phyloP scores from a whole-genome alignment of 1,139 yeast species.

The Hansenula sp. region DNA sequence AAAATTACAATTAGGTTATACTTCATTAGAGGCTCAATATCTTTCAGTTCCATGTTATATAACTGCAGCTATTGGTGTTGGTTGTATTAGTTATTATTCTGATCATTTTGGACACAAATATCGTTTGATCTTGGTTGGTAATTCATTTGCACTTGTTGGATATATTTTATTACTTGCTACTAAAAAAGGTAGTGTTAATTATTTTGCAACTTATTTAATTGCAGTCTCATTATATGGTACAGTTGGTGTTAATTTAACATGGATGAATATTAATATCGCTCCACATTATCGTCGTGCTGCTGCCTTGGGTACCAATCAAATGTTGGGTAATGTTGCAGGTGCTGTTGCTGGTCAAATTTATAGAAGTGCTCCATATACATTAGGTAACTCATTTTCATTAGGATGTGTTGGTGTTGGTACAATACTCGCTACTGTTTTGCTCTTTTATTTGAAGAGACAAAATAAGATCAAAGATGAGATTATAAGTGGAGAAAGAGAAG shows the following conservation, averaged over 20 bases:
- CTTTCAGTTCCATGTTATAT: slow-evolving; percentile 37
- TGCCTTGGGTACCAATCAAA: slow-evolving; percentile 35
- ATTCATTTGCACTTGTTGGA: slow-evolving; percentile 36
- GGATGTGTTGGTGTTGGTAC: slow-evolving; percentile 29
- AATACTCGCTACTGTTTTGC: slow-evolving; percentile 14
- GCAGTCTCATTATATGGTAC: slow-evolving; percentile 32
- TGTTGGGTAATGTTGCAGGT: slow-evolving; percentile 40
- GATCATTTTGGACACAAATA: slow-evolving; percentile 38
- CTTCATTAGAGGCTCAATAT: slow-evolving; percentile 33
- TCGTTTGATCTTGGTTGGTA: slow-evolving; percentile 39
- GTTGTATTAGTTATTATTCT: slow-evolving; percentile 27
- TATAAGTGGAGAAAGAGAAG: slow-evolving; percentile 19
- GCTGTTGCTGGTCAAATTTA: slow-evolving; percentile 33
- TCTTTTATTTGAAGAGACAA: slow-evolving; percentile 5
- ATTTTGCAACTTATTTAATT: slow-evolving; percentile 35
- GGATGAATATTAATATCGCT: slow-evolving; percentile 36
- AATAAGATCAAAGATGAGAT: slow-evolving; percentile 16
- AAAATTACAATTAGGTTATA: slow-evolving; percentile 31
- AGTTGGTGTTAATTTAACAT: slow-evolving; percentile 34
- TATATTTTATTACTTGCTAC: slow-evolving; percentile 27
- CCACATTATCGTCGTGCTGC: slow-evolving; percentile 38
- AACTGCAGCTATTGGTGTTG: slow-evolving; percentile 28
- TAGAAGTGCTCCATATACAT: slow-evolving; percentile 27
- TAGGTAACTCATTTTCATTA: slow-evolving; percentile 35
- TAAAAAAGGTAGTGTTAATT: slow-evolving; percentile 27